Base-by-base conservation (phyloP, 306 rosid species). In the Quercus berberidifolia region DNA sequence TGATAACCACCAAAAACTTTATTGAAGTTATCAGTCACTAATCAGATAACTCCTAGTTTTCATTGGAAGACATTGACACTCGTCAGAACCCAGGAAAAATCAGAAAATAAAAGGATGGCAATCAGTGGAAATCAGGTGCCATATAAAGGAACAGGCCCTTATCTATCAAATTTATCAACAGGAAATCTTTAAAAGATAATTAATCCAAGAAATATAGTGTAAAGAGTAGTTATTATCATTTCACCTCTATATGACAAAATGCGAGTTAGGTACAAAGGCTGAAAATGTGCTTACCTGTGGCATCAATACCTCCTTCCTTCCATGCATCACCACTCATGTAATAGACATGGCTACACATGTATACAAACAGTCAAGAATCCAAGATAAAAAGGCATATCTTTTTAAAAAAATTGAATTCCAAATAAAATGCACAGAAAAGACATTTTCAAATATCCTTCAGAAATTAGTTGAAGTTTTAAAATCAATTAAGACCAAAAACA, bases 281-380 rank as follows among this genome's bases (percentile, higher is more conserved):
- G 43, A 83, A 67, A 55, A 17, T 19, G 58, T 74, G 33, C 92
- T 91, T 78, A 96, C 99, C 99, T 69, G 99, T 96, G 81, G 91
- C 96, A 88, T 96, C 99, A 60, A 96, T 96, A 63, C 99, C 99
- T 71, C 99, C 99, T 84, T 91, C 99, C 84, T 96, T 96, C 99
- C 99, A 96, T 76, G 97, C 96, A 68, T 96, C 99, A 59, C 99
- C 99, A 77, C 99, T 96, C 99, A 96, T 96, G 89, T 96, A 96
- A 88, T 83, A 91, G 72, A 93, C 88, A 87, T 96, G 99, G 92
- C 99, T 94, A 83, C 77, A 87, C 54, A 80, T 17, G 57, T 30
- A 59, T 59, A 80, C 46, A 43, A 78, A 83, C 5, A 20, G 79
- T 89, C 80, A 91, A 80, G 57, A 62, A 64, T 76, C 14, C 31